These are phyloP conservation scores for Scheffersomyces amazonensis DNA, from an alignment of 805 yeast species.

Conservation along the genomic window DNA sequence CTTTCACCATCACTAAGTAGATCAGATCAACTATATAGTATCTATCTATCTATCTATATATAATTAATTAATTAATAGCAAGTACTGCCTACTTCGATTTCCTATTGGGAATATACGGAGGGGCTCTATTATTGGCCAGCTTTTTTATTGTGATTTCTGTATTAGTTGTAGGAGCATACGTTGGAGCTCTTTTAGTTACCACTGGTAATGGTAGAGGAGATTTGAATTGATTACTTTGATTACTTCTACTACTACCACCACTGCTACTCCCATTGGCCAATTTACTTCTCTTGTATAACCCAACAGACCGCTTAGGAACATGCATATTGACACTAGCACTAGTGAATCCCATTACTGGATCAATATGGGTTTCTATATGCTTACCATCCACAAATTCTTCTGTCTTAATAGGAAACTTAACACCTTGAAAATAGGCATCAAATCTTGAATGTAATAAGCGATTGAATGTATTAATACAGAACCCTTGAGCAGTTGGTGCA, in stretches of 20 bases:
- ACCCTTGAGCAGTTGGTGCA: slow-evolving; percentile 1
- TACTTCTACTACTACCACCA: too few species aligned
- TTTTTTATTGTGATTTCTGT: not conserved
- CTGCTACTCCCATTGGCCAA: too few species aligned
- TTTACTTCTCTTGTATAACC: not conserved
- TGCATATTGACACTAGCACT: slow-evolving; percentile 4
- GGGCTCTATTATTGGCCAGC: slow-evolving; percentile 19
- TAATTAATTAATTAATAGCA: slow-evolving; percentile 2
- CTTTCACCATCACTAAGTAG: slow-evolving; percentile 73
- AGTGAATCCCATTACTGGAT: slow-evolving; percentile 3
- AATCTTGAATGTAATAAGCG: slow-evolving; percentile 12
- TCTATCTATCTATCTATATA: too few species aligned
- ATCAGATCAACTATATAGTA: too few species aligned
- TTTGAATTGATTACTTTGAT: too few species aligned
- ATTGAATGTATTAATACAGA: slow-evolving; percentile 10
- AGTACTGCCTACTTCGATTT: not conserved
- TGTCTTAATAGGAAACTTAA: slow-evolving; percentile 3
- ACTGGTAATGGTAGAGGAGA: too few species aligned
- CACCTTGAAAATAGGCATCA: slow-evolving; percentile 8
- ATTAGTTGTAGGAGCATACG: not conserved
- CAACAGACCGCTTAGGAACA: not conserved
- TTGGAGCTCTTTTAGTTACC: too few species aligned
- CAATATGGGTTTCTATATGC: not conserved
- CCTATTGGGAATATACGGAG: slow-evolving; percentile 30
- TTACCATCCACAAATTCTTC: slow-evolving; percentile 1